phyloP scores from a whole-genome alignment of 2,329 filamentous ascomycete species.

The Claviceps sp. region DNA sequence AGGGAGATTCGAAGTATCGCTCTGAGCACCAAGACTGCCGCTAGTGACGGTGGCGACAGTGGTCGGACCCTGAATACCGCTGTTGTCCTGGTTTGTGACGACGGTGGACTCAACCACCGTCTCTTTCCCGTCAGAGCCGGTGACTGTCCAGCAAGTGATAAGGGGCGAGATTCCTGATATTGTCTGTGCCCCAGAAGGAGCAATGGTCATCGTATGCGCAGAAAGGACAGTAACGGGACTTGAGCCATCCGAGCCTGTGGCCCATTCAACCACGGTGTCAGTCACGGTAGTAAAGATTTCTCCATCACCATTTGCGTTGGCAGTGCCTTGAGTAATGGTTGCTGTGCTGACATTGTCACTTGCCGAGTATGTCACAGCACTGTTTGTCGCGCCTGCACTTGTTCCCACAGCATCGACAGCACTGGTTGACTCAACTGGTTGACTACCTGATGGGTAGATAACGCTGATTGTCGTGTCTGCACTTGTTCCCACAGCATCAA shows the following conservation, averaged over 20 bases:
- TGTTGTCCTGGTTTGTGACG: slow-evolving; percentile 1
- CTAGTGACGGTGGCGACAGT: not conserved
- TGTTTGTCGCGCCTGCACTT: slow-evolving; percentile 3
- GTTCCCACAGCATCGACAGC: slow-evolving; percentile 6
- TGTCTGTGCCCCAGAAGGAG: not conserved
- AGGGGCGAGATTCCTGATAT: slow-evolving; percentile 1
- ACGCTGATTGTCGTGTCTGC: not conserved
- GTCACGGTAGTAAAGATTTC: slow-evolving; percentile 12
- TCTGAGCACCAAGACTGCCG: slow-evolving; percentile 1
- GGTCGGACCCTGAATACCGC: not conserved
- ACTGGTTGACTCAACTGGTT: slow-evolving; percentile 8
- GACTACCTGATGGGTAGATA: slow-evolving; percentile 3
- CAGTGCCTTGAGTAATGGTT: slow-evolving; percentile 2
- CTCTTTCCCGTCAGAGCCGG: slow-evolving; percentile 12
- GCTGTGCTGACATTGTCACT: not conserved
- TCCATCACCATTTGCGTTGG: not conserved
- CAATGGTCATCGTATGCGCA: slow-evolving; percentile 12
- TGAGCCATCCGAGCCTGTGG: slow-evolving; percentile 7
- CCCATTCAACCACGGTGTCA: slow-evolving; percentile 13
- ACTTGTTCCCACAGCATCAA: slow-evolving; percentile 7
- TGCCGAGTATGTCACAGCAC: not conserved
- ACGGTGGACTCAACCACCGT: slow-evolving; percentile 21
- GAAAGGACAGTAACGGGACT: slow-evolving; percentile 12
- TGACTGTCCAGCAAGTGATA: slow-evolving; percentile 10
- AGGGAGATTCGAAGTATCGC: not conserved